Base-by-base conservation (phyloP, 2,329 filamentous ascomycete genomes). In the Beauveria medogensis region DNA sequence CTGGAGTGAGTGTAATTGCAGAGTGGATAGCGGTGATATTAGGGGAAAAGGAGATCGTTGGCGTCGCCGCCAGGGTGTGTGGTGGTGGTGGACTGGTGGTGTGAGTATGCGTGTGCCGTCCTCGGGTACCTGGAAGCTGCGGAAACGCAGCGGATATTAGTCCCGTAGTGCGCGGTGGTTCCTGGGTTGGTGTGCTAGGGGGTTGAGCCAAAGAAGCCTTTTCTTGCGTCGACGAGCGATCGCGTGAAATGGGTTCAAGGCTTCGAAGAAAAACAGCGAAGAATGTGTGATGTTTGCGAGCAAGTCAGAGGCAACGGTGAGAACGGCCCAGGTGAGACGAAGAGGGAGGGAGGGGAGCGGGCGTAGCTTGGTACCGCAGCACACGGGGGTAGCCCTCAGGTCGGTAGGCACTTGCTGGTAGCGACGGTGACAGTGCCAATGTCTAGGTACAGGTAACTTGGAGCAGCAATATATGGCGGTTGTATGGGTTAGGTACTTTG, bases 1-100 rank as follows among this genome's bases (percentile, higher is more conserved):
- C 73, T 74, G 69, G 70, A 71, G 70, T 73, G 71, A 74, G 70
- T 63, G 71, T 69, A 71, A 72, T 69, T 69, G 67, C 68, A 69
- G 66, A 71, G 71, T 73, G 72, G 71, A 73, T 70, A 69, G 67
- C 65, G 66, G 69, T 68, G 71, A 74, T 72, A 73, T 72, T 70
- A 72, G 69, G 66, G 54, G 54, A 69, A 74, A 75, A 74, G 70
- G 71, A 70, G 69, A 72, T 62, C 60, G 60, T 57, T 61, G 60
- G 46, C 41, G 53, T 61, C 48, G 60, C 54, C 40, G 60, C 57
- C 40, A 48, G 57, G 57, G 57, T 60, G 57, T 60, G 48, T 28
- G 43, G 41, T 41, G 24, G 44, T 28, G 53, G 54, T 46, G 24
- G 28, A 26, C 16, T 43, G 26, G 56, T 59, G n/a, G 48, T 60